A percentile compares a stretch with the other conserved stretches of the same genome.
phyloP scores from a whole-genome alignment of 768 basidiomycete species.

The Collybia sordida region DNA sequence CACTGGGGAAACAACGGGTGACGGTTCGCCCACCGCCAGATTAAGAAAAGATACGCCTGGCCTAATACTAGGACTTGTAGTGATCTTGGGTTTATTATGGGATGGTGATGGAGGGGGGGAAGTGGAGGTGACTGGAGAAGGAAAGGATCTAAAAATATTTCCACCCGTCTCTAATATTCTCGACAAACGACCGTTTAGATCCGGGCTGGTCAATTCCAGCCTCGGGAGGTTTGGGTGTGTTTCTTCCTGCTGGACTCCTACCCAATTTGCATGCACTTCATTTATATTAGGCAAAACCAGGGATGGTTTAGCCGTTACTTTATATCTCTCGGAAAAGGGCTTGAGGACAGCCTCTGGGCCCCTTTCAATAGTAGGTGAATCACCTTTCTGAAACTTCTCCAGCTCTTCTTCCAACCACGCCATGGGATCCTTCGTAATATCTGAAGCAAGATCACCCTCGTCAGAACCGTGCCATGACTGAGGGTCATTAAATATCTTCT shows the following conservation, averaged over 20 bases:
- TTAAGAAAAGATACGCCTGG: slow-evolving; percentile 7
- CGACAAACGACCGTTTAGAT: slow-evolving; percentile 15
- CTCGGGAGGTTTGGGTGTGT: slow-evolving; percentile 7
- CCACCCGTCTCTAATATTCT: slow-evolving; percentile 13
- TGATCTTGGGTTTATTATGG: neutral
- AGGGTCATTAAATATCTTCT: slow-evolving; percentile 43
- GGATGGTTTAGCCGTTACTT: neutral
- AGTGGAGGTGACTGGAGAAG: slow-evolving; percentile 8
- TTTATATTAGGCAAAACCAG: neutral
- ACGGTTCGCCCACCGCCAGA: slow-evolving; percentile 1
- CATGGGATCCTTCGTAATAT: slow-evolving; percentile 22
- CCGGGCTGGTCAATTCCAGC: slow-evolving; percentile 9
- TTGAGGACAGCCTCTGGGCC: slow-evolving; percentile 12
- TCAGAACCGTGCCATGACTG: slow-evolving; percentile 36
- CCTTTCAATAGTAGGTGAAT: slow-evolving; percentile 9
- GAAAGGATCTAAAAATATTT: slow-evolving; percentile 9
- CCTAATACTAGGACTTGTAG: neutral
- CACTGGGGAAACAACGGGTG: slow-evolving; percentile 13
- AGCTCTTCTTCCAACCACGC: slow-evolving; percentile 35
- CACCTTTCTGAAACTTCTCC: slow-evolving; percentile 17
- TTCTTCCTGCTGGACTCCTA: slow-evolving; percentile 8
- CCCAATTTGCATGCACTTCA: slow-evolving; percentile 7
- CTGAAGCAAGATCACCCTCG: slow-evolving; percentile 24
- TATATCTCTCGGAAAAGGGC: slow-evolving; percentile 11
- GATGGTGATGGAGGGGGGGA: neutral